These are phyloP conservation scores for Diaporthe sp. DNA, from an alignment of 2,329 filamentous ascomycete genomes.

Conservation along the genomic window DNA sequence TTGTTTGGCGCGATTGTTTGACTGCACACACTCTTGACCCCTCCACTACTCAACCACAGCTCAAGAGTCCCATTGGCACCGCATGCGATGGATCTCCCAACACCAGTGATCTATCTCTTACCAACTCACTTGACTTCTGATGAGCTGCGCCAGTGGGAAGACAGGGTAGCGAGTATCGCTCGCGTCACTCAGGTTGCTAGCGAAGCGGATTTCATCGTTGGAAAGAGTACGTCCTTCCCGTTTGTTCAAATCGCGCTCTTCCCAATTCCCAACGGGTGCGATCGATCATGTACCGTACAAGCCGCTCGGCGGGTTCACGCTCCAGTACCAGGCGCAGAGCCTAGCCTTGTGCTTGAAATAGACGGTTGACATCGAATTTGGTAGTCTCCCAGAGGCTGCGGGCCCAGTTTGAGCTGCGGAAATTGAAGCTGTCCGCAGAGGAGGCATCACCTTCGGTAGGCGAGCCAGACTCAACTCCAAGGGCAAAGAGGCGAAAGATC, in stretches of 20 bases:
- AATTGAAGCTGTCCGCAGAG: constrained; percentile 72
- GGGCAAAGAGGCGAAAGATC: constrained; percentile 45
- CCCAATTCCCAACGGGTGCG: neutral
- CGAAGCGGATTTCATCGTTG: constrained; percentile 82
- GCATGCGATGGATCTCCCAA: constrained; percentile 50
- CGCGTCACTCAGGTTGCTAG: constrained; percentile 81
- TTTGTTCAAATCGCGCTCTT: neutral
- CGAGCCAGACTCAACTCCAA: constrained; percentile 43
- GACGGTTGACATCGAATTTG: neutral
- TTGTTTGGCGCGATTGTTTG: neutral
- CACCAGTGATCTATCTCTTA: constrained; percentile 81
- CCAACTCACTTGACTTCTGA: constrained; percentile 76
- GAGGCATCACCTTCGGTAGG: constrained; percentile 53
- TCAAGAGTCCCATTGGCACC: neutral
- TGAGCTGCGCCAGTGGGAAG: constrained; percentile 75
- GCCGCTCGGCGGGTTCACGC: neutral
- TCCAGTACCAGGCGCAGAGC: neutral
- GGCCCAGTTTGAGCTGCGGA: constrained; percentile 83
- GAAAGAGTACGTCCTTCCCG: constrained; percentile 60
- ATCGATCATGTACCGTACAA: neutral
- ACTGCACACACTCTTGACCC: neutral
- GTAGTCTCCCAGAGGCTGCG: constrained; percentile 74
- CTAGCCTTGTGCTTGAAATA: neutral
- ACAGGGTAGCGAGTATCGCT: constrained; percentile 75
- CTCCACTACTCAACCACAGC: neutral